These are phyloP conservation scores for Neurospora sp. DNA, from an alignment of 495 filamentous ascomycete genomes.

Conservation along the genomic window DNA sequence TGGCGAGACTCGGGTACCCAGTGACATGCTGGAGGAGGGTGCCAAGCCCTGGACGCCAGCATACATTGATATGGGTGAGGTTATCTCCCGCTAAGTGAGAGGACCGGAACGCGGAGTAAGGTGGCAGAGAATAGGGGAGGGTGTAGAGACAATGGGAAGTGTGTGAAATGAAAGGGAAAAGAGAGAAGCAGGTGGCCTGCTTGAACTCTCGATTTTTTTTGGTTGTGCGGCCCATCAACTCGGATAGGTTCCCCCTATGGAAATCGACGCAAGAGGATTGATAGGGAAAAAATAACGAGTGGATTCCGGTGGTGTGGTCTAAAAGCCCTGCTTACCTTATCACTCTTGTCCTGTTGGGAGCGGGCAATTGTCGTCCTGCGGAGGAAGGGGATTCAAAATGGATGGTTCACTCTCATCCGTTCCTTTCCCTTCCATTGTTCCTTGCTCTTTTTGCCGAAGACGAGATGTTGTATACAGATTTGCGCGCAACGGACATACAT, in stretches of 20 bases:
- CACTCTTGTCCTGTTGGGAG: neutral
- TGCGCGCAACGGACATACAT: neutral
- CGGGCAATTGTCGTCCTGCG: neutral
- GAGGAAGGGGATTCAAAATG: neutral
- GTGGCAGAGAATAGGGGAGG: neutral
- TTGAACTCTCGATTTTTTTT: neutral
- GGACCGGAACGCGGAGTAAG: neutral
- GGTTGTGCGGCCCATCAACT: neutral
- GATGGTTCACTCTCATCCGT: neutral
- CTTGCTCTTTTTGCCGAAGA: neutral
- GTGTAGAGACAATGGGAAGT: neutral
- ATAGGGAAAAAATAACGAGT: neutral
- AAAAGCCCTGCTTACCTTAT: neutral
- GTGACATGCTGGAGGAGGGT: conserved; percentile 57
- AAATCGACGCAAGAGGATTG: neutral
- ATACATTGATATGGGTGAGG: conserved; percentile 82
- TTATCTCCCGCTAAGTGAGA: conserved; percentile 43
- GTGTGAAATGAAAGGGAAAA: neutral
- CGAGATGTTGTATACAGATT: neutral
- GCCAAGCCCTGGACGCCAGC: conserved; percentile 60
- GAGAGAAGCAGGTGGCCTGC: neutral
- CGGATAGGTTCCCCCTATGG: neutral
- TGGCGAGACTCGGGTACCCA: conserved; percentile 55
- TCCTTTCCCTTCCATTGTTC: neutral
- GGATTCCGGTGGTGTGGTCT: neutral